phyloP scores from a whole-genome alignment of 768 basidiomycete species.

The Leucocoprinus sp. region DNA sequence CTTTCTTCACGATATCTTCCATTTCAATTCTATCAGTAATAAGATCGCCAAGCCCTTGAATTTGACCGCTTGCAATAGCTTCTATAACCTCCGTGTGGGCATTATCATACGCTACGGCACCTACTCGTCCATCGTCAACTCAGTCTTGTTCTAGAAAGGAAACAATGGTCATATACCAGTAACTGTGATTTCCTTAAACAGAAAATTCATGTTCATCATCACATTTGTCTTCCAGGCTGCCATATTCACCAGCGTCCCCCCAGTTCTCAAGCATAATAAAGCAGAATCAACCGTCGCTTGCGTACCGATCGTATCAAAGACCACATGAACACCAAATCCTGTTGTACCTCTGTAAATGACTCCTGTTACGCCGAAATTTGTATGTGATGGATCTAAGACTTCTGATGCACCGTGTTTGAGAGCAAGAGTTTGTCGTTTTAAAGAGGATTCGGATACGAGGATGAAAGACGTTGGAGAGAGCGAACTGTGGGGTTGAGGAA shows the following conservation, averaged over 20 bases:
- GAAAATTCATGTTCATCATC: slow-evolving; percentile 26
- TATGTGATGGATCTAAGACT: slow-evolving; percentile 25
- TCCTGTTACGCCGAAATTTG: slow-evolving; percentile 19
- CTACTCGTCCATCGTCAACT: slow-evolving; percentile 13
- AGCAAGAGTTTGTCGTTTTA: slow-evolving; percentile 28
- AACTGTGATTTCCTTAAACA: slow-evolving; percentile 30
- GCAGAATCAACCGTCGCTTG: slow-evolving; percentile 30
- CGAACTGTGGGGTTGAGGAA: slow-evolving; percentile 17
- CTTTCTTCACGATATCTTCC: slow-evolving; percentile 36
- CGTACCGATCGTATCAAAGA: slow-evolving; percentile 38
- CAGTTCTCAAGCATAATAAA: slow-evolving; percentile 25
- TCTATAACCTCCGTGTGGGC: slow-evolving; percentile 31
- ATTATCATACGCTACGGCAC: slow-evolving; percentile 27
- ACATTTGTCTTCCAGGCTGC: slow-evolving; percentile 34
- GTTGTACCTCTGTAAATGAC: slow-evolving; percentile 21
- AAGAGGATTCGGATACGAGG: slow-evolving; percentile 33
- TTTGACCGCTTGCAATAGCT: slow-evolving; percentile 29
- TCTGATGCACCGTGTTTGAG: slow-evolving; percentile 29
- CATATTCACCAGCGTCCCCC: slow-evolving; percentile 35
- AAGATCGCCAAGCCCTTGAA: slow-evolving; percentile 29
- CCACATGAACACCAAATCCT: slow-evolving; percentile 33
- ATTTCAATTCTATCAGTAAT: slow-evolving; percentile 34
- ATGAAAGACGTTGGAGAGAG: slow-evolving; percentile 21
- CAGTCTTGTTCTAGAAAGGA: neutral
- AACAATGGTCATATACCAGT: slow-evolving; percentile 20